These are phyloP conservation scores for Asterochloris sp. DNA, from an alignment of 139 green algal species.

Conservation along the genomic window DNA sequence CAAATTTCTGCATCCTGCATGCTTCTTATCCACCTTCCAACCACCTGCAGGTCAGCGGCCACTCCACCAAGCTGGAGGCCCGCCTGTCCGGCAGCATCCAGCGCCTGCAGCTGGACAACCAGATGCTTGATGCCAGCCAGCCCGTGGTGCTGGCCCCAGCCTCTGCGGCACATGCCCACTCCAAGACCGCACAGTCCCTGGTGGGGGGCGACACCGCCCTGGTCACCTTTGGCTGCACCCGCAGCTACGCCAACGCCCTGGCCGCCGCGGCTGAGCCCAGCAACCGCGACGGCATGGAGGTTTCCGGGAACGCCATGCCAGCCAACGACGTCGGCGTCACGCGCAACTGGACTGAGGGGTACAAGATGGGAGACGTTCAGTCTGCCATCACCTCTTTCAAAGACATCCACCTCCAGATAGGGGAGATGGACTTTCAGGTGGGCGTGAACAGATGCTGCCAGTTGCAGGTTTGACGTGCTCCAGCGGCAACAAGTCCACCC, in stretches of 20 bases:
- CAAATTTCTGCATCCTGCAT: too few relatives aligned
- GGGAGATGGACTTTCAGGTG: conserved; percentile 32
- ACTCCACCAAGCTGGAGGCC: conserved; percentile 14
- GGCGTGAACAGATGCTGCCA: neutral
- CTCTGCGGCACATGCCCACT: conserved; percentile 18
- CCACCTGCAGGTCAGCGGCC: conserved; percentile 8
- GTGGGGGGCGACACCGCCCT: conserved; percentile 30
- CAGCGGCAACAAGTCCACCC: too few relatives aligned
- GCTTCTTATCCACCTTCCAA: too few relatives aligned
- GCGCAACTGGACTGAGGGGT: conserved; percentile 7
- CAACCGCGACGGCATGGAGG: neutral
- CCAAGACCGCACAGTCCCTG: conserved; percentile 18
- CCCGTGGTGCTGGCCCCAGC: conserved; percentile 75
- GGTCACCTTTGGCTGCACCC: conserved; percentile 41
- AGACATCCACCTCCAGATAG: conserved; percentile 47
- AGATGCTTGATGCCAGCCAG: conserved; percentile 74
- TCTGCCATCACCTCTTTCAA: conserved; percentile 75
- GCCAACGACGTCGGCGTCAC: neutral
- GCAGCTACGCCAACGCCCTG: conserved; percentile 36
- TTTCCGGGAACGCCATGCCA: neutral
- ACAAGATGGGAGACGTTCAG: neutral
- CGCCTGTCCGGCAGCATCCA: conserved; percentile 43
- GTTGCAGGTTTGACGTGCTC: neutral
- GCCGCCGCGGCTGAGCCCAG: neutral
- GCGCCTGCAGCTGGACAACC: conserved; percentile 83